Percentiles rank a stretch among this genome's conserved stretches.
These are phyloP conservation scores for Cladobotryum protrusum DNA, from an alignment of 2,329 filamentous ascomycete species.

Conservation along the genomic window DNA sequence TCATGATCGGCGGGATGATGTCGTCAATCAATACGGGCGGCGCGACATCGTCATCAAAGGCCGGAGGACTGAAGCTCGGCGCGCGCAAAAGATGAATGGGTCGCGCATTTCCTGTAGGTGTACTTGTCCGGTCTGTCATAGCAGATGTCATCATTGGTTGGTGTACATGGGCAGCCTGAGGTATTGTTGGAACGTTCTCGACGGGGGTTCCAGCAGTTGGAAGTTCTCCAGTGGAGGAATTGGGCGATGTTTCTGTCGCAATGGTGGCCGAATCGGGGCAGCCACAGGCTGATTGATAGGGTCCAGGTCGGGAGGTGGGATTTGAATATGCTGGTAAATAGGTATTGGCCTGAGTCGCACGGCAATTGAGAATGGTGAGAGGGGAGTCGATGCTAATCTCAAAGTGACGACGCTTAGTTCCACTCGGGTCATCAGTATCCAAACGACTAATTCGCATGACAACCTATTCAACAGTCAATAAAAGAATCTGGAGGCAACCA, in stretches of 20 bases:
- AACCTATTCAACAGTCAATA: slow-evolving; percentile 48
- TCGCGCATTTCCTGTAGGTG: slow-evolving; percentile 29
- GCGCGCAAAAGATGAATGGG: slow-evolving; percentile 80
- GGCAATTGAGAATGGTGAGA: slow-evolving; percentile 87
- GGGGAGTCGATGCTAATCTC: slow-evolving; percentile 96
- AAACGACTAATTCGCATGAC: slow-evolving; percentile 86
- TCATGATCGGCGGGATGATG: slow-evolving; percentile 43
- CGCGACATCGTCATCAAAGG: slow-evolving; percentile 67
- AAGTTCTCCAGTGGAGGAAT: slow-evolving; percentile 51
- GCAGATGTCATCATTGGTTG: slow-evolving; percentile 26
- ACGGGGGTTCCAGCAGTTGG: slow-evolving; percentile 30
- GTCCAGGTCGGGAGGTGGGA: slow-evolving; percentile 42
- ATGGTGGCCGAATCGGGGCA: slow-evolving; percentile 47
- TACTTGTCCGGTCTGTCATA: slow-evolving; percentile 6
- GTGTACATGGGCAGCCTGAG: slow-evolving; percentile 52
- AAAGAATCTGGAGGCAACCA: neutral
- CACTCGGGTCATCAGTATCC: slow-evolving; percentile 67
- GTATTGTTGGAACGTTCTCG: slow-evolving; percentile 38
- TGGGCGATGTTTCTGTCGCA: slow-evolving; percentile 59
- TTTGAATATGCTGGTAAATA: slow-evolving; percentile 70
- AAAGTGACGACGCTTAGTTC: slow-evolving; percentile 74
- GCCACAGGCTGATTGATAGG: slow-evolving; percentile 43
- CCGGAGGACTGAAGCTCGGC: slow-evolving; percentile 82
- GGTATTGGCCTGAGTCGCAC: slow-evolving; percentile 86
- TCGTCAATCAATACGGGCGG: slow-evolving; percentile 26